Conservation (phyloP, 768 basidiomycete species). For the Pholiota molesta region DNA sequence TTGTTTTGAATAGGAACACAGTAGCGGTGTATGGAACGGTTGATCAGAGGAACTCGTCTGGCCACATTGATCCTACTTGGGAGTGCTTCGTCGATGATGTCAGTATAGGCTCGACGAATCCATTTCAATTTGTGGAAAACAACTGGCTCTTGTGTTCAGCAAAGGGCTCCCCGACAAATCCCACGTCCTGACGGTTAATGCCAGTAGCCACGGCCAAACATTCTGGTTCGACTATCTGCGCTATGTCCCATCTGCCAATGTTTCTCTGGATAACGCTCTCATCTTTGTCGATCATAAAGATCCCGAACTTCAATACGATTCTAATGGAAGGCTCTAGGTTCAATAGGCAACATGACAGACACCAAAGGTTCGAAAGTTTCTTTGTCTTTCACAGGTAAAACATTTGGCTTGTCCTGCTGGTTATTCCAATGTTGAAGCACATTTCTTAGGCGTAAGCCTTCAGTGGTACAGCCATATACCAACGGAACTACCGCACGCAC, state of each 20-base stretch:
- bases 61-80: constrained; percentile 30
- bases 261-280: constrained; percentile 14
- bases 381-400: constrained; percentile 24
- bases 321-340: constrained; percentile 18
- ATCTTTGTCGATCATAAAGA: constrained; percentile 20
- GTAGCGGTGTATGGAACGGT: constrained; percentile 28
- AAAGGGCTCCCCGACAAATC: constrained; percentile 22
- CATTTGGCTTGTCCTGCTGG: background rate
- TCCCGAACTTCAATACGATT: constrained; percentile 20
- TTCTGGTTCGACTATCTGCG: constrained; percentile 36
- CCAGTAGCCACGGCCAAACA: constrained; percentile 23
- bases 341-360: constrained; percentile 20
- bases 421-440: background rate
- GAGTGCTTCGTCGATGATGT: constrained; percentile 33
- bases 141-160: constrained; percentile 34
- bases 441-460: constrained; percentile 18
- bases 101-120: constrained; percentile 20
- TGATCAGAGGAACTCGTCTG: constrained; percentile 15
- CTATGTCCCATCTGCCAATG: constrained; percentile 25
- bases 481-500: constrained; percentile 15
- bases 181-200: constrained; percentile 31
- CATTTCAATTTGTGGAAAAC: constrained; percentile 30
- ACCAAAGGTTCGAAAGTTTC: constrained; percentile 12
- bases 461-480: constrained; percentile 26
- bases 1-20: constrained; percentile 25